Base-by-base conservation (phyloP, 2,329 filamentous ascomycete species). In the Trichoderma sp. region DNA sequence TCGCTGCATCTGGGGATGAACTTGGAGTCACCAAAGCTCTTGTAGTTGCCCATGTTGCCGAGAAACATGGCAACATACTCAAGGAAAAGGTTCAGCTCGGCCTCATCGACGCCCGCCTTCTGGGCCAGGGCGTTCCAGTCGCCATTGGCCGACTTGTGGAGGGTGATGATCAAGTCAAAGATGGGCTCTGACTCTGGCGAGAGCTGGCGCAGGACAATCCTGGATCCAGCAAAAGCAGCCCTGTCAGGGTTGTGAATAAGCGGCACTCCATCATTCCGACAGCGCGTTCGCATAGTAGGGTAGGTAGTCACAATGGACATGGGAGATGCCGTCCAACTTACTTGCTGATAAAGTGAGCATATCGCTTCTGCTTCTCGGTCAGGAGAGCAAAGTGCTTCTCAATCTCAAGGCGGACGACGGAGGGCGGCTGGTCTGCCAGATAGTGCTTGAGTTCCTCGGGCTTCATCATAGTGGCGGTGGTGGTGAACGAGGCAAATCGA, bases 381-480 rank as follows among this genome's bases (percentile, higher is more conserved):
- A 95, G 78, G 43, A 88, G 87, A 63, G 94, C 90, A 72, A 98
- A 99, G 79, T 98, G 94, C 75, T 92, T 91, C 79, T 92, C 92
- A 76, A 98, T 95, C 76, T 92, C 89, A 57, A 99, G 86, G 55
- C 89, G 88, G 66, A 97, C 94, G 64, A 97, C 87, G 56, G 89
- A 90, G 1, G 95, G 95, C 52, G 95, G 95, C 69, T 90, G 89
- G 78, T 99, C 95, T 54, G 95, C 93, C 67, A 96, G 85, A 77
- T 96, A 97, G 75, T 96, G 90, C 76, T 82, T 81, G 68, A 88
- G 80, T 69, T 88, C 86, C 70, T 83, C 78, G 65, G 84, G 77
- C 71, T 87, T 81, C 85, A 89, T 88, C 72, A 74, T 70, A 51
- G 71, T 73, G 67, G 71, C 88, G 72, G 74, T 70, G 55, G 71